A percentile compares a stretch with the other conserved stretches of the same genome.
phyloP scores from a whole-genome alignment of 805 yeast species.

The Metschnikowia dekortorum region DNA sequence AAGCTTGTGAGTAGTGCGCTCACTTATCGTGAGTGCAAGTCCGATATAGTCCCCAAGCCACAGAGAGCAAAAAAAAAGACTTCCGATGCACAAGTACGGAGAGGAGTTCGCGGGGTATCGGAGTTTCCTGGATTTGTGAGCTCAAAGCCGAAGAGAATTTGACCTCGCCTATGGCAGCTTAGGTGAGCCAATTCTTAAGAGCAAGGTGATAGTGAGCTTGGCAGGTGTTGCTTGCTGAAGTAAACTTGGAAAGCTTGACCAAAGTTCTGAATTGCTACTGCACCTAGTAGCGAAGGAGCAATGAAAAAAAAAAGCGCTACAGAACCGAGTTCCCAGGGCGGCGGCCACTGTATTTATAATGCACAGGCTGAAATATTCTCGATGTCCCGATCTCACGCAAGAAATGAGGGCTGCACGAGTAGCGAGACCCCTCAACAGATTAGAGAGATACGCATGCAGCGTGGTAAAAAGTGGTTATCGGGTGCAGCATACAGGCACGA shows the following conservation, averaged over 20 bases:
- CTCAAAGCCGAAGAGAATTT: too few species aligned
- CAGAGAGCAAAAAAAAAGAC: too few species aligned
- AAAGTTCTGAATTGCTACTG: background rate
- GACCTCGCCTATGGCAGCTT: too few species aligned
- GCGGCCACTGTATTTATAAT: background rate
- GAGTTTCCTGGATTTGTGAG: too few species aligned
- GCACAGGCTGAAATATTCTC: background rate
- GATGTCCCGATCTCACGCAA: background rate
- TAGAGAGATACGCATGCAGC: background rate
- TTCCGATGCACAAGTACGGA: too few species aligned
- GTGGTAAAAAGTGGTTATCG: background rate
- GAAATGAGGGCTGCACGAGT: background rate
- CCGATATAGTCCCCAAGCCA: background rate
- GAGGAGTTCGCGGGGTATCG: too few species aligned
- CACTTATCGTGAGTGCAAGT: background rate
- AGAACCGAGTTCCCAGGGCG: background rate
- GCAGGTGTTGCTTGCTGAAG: too few species aligned
- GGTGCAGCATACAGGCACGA: slow-evolving; percentile 2
- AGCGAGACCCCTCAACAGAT: background rate
- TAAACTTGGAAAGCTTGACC: background rate
- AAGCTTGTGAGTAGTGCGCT: slow-evolving; percentile 1
- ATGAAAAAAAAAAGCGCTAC: background rate
- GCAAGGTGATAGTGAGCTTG: background rate
- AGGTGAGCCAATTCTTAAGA: background rate
- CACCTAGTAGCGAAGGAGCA: background rate